Evolutionary conservation across 768 basidiomycete species (phyloP), one percentile per base, ranked within the genome.

Genomic region (Xerocomus potaroensis): DNA sequence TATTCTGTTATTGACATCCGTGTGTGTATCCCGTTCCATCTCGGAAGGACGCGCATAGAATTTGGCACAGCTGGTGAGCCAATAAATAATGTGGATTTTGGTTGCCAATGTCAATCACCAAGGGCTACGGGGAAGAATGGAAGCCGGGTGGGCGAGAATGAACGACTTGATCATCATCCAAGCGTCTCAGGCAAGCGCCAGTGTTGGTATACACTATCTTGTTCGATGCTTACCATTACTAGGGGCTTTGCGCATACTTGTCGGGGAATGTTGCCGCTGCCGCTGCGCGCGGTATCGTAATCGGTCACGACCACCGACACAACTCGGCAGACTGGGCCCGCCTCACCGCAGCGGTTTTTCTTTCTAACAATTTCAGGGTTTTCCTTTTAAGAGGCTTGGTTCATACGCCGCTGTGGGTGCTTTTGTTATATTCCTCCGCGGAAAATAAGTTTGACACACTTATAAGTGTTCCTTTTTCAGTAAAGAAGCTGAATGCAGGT

Each of bases 91-190:
- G 15, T 16, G 19, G 43, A 22, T 53, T 26, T 22, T 24, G 19
- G 19, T 33, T 21, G 27, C 49, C 18, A 41, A 51, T 23, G 23
- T 29, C 43, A 6, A 41, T 16, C 29, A 29, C 4, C 52, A 86
- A 60, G 90, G 90, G 43, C 70, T 91, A 18, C 72, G 89, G 56
- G 89, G 83, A 2, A 74, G 69, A 52, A 93, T 94, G 91, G 84
- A 87, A 55, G 90, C 90, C 8, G 91, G 91, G 2, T 91, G 85
- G 78, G 76, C 87, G n/a, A 77, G 87, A 45, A 92, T 94, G 88
- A 94, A 94, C 60, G 88, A 92, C 63, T 66, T 94, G 47, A 87
- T 81, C 39, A 70, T 91, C 43, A 82, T 88, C 34, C 89, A 91
- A 60, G 77, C 88, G 9, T 88, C 87, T 12, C 88, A 92, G 74